Base-by-base conservation (phyloP, 139 green algal species). In the Chlamydomonas sp. region DNA sequence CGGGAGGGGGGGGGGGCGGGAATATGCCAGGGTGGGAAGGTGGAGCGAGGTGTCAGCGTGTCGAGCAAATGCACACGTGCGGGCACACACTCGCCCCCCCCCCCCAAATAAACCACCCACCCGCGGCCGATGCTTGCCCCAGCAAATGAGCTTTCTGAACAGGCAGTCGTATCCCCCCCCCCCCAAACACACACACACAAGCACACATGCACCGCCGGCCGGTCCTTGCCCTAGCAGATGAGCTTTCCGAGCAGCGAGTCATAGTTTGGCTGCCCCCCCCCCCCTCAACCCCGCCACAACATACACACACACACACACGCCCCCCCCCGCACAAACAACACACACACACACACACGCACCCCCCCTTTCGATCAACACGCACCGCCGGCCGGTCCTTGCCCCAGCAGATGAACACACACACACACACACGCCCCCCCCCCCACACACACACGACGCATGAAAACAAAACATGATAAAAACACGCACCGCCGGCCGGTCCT, bases 141-240 rank as follows among this genome's bases (percentile, higher is more conserved):
- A 98, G 69, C 97, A 91, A 63, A 98, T 97, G 30, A 98, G 91
- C 87, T 98, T 98, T 79, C 93, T 92, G 72, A 98, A 76, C 73
- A 90, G 81, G 5, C 82, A 90, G 79, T 90, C 84, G 71, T 98
- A 98, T n/a, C n/a, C 43, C 13, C 43, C 16, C 43, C 43, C 13
- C 20, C 43, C 43, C 20, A 54, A 26, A 13, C 43, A 54, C 13
- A 13, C 13, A 26, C 43, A 26, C 16, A 20, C 13, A 13, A 54
- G 13, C 16, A 26, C 20, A 20, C 43, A 54, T 71, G 1, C 64
- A 83, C 81, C 78, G 85, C 58, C 48, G 81, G 48, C 29, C 92
- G 75, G 84, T 94, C 80, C 61, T 87, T 82, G 13, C 76, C 90
- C 91, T 90, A 98, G 69, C 97, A 91, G 59, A 98, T 97, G 30